Conservation (phyloP, 805 yeast species). For the Teunomyces barrocoloradensis region DNA sequence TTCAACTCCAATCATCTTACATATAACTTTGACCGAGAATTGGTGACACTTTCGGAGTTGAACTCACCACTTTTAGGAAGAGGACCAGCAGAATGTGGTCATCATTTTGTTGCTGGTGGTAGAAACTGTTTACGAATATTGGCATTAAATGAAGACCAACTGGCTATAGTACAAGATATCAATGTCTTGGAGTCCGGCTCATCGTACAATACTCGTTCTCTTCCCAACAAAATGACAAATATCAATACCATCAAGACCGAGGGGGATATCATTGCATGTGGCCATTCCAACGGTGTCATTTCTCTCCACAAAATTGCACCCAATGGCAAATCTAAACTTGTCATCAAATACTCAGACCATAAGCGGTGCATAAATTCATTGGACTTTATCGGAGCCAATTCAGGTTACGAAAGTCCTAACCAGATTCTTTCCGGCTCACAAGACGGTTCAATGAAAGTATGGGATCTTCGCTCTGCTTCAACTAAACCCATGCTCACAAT, state of each 20-base stretch:
- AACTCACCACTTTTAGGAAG: slow-evolving; percentile 14
- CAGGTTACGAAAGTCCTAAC: slow-evolving; percentile 12
- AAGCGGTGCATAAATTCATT: slow-evolving; percentile 41
- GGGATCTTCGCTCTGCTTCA: slow-evolving; percentile 60
- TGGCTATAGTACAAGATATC: slow-evolving; percentile 31
- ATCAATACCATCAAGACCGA: slow-evolving; percentile 39
- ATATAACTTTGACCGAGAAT: slow-evolving; percentile 21
- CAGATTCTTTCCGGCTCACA: slow-evolving; percentile 60
- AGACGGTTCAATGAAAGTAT: slow-evolving; percentile 72
- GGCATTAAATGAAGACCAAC: slow-evolving; percentile 30
- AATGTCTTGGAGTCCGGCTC: slow-evolving; percentile 27
- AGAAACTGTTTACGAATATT: slow-evolving; percentile 38
- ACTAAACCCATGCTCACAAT: slow-evolving; percentile 51
- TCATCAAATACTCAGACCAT: slow-evolving; percentile 35
- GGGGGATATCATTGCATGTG: slow-evolving; percentile 37
- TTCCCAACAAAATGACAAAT: slow-evolving; percentile 25
- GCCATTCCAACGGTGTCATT: slow-evolving; percentile 37
- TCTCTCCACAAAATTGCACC: slow-evolving; percentile 29
- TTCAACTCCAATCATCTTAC: slow-evolving; percentile 12
- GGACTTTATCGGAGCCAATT: slow-evolving; percentile 28
- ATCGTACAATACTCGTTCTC: slow-evolving; percentile 1
- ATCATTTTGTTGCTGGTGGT: slow-evolving; percentile 42
- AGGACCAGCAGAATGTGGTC: slow-evolving; percentile 11
- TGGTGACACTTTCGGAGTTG: slow-evolving; percentile 24
- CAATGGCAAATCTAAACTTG: slow-evolving; percentile 31